A percentile compares a stretch with the other conserved stretches of the same genome.
phyloP scores from a whole-genome alignment of 2,329 filamentous ascomycete genomes.

The Trichophyton rubrum region DNA sequence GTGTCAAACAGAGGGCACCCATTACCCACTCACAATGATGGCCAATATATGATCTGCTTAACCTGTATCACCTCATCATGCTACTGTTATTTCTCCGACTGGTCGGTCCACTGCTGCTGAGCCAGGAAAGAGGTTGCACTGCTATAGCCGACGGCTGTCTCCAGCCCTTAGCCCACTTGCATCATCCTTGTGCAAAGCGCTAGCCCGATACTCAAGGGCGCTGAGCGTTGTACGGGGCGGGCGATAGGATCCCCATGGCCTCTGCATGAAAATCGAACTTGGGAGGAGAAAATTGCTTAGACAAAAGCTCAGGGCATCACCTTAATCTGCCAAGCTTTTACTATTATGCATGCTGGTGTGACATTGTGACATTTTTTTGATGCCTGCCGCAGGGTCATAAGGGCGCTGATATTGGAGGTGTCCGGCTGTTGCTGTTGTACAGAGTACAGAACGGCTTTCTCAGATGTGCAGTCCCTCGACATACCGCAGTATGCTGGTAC shows the following conservation, averaged over 20 bases:
- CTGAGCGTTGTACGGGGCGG: not conserved
- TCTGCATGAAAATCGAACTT: not conserved
- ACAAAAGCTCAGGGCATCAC: conserved; percentile 1
- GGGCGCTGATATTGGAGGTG: not conserved
- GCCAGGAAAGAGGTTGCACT: not conserved
- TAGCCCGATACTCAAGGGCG: not conserved
- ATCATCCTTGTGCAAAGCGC: not conserved
- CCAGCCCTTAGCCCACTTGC: not conserved
- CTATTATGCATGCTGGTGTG: not conserved
- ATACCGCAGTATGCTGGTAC: not conserved
- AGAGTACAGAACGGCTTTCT: not conserved
- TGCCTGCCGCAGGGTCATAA: not conserved
- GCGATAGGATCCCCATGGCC: not conserved
- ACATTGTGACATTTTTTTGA: not conserved
- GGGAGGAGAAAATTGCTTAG: not conserved
- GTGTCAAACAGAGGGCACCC: not conserved
- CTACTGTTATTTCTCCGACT: conserved; percentile 1
- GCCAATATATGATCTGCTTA: not conserved
- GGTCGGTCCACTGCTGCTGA: not conserved
- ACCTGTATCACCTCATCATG: not conserved
- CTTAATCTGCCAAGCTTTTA: conserved; percentile 2
- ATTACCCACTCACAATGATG: not conserved
- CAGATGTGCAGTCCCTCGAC: not conserved
- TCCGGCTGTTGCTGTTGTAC: not conserved
- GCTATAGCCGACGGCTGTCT: not conserved